Evolutionary conservation across 169 alveolate genomes (phyloP).

Genomic region (Perkinsus chesapeaki): DNA sequence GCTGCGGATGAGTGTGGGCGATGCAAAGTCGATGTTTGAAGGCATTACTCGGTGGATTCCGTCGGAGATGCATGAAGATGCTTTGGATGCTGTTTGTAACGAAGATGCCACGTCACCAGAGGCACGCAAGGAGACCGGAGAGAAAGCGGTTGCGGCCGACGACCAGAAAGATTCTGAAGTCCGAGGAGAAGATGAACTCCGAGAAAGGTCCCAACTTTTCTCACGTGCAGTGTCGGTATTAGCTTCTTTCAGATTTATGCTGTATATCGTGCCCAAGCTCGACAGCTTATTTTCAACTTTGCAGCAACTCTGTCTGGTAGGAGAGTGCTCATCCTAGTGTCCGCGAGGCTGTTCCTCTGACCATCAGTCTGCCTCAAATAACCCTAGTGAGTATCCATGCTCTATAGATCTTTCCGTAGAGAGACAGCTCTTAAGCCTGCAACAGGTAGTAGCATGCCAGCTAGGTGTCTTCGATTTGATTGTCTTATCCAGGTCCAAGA

Average conservation of each 20-base stretch:
- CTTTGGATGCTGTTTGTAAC: background rate
- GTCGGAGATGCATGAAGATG: background rate
- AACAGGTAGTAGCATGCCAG: no score
- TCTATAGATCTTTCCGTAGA: background rate
- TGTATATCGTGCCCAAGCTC: background rate
- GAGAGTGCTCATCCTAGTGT: background rate
- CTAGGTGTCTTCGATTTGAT: no score
- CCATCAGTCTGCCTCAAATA: background rate
- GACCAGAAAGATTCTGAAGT: no score
- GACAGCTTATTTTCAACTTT: background rate
- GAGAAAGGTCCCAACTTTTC: no score
- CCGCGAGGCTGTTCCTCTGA: background rate
- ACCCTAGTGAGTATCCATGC: background rate
- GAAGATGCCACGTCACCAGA: background rate
- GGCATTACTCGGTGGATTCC: background rate
- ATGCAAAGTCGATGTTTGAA: background rate
- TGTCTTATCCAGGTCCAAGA: no score
- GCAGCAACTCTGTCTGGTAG: background rate
- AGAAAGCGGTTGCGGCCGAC: no score
- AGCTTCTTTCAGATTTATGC: background rate
- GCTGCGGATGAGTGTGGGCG: background rate
- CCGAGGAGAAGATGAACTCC: no score
- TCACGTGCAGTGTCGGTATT: no score
- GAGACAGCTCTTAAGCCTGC: background rate
- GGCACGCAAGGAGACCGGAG: background rate